Base-by-base conservation (phyloP, 2,329 filamentous ascomycete species). In the Pseudopyrenochaeta lycopersici region DNA sequence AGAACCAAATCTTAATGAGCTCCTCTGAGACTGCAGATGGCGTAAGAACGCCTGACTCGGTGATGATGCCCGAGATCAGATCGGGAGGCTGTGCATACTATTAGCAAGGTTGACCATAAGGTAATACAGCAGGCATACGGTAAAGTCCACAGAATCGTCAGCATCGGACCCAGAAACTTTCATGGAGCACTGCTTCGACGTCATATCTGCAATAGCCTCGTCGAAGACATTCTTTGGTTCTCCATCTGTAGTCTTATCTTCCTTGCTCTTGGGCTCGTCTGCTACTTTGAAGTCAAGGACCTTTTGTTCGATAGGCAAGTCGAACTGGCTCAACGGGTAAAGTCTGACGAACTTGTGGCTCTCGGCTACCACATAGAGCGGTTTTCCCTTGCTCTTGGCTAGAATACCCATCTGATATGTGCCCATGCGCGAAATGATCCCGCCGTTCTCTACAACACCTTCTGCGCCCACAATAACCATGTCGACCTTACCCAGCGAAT, bases 331-430 rank as follows among this genome's bases (percentile, higher is more conserved):
- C 18, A 95, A 79, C 1, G 94, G 91, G 67, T 93, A 95, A 49
- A 95, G 84, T 67, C 92, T 85, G 40, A 96, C 92, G 72, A 99
- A 97, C 79, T 99, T 99, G 81, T 99, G 95, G 67, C 91, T 96
- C 80, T 99, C 95, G 1, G 90, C 90, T 4, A 95, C 92, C 15
- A 97, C 92, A 70, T 96, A 97, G 65, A 98, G 91, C 0, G 90
- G 90, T 58, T 91, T 88, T 33, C 88, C 86, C 56, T 85, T 84
- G 12, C 84, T 84, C 67, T 88, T 88, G 4, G 93, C 92, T 46
- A 97, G 80, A 63, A 92, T 81, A 1, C 91, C 93, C 64, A 98
- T 89, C 79, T 97, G 92, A 65, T 91, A 94, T 3, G 87, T 89
- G 21, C 94, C 94, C 78, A 98, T 85, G 43, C 93, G 83, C 20